Evolutionary conservation across 2,329 filamentous ascomycete species (phyloP).

Genomic region (Aspergillus jensenii): DNA sequence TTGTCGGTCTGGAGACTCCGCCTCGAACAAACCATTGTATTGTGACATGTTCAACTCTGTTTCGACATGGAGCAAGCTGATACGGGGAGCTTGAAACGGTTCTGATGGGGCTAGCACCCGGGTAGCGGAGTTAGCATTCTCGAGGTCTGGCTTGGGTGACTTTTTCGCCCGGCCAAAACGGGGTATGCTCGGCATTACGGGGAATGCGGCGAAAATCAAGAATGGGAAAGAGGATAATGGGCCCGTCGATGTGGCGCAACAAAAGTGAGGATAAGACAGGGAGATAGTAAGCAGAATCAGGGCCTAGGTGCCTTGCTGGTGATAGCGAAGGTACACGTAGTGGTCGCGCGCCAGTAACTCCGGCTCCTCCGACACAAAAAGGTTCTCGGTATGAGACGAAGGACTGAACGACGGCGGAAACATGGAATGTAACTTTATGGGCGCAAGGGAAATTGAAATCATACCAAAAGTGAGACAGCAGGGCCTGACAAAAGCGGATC

Average conservation of each 20-base stretch:
- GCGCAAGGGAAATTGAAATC: conserved; percentile 12
- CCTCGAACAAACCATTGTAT: conserved; percentile 39
- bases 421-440: conserved; percentile 2
- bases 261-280: background rate
- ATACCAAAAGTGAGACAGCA: conserved; percentile 27
- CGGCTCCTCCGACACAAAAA: background rate
- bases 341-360: conserved; percentile 2
- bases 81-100: conserved; percentile 31
- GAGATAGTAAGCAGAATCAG: background rate
- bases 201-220: conserved; percentile 16
- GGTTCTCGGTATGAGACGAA: background rate
- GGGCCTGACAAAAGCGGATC: conserved; percentile 27
- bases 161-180: conserved; percentile 33
- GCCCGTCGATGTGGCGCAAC: conserved; percentile 5
- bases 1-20: conserved; percentile 23
- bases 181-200: conserved; percentile 26
- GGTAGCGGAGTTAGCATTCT: conserved; percentile 29
- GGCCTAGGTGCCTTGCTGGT: background rate
- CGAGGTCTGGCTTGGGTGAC: conserved; percentile 20
- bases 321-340: background rate
- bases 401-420: background rate
- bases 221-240: conserved; percentile 3
- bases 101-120: conserved; percentile 21
- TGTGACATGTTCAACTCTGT: conserved; percentile 46
- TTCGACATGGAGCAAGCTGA: conserved; percentile 42